These are phyloP conservation scores for Hygrocybe punicea DNA, from an alignment of 768 basidiomycete genomes.

Conservation along the genomic window DNA sequence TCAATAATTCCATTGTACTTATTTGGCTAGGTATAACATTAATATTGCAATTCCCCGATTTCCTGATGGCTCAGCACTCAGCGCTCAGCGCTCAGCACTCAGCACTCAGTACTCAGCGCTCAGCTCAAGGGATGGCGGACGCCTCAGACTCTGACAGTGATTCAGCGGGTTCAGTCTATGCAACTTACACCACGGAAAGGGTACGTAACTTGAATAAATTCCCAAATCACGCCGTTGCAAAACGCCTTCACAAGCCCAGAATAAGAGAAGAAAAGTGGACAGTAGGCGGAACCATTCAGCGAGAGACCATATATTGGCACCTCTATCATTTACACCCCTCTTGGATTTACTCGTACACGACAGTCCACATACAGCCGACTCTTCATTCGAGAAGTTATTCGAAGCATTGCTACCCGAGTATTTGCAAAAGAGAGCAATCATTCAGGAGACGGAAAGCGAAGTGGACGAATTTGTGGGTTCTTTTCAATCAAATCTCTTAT, in stretches of 20 bases:
- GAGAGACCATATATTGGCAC: neutral
- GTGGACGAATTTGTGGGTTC: conserved; percentile 21
- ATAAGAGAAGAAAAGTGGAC: conserved; percentile 2
- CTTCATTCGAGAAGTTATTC: conserved; percentile 35
- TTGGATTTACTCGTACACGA: neutral
- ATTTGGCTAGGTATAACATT: no score
- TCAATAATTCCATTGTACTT: no score
- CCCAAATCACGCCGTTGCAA: no score
- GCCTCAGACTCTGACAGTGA: no score
- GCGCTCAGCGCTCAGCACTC: no score
- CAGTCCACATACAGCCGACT: neutral
- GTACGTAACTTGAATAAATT: no score
- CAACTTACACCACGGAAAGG: no score
- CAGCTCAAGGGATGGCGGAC: no score
- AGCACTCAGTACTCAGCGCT: no score
- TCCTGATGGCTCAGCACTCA: no score
- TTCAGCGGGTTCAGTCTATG: no score
- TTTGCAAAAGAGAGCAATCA: conserved; percentile 26
- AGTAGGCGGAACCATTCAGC: neutral
- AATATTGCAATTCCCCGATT: no score
- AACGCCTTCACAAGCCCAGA: neutral
- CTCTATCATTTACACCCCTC: conserved; percentile 3
- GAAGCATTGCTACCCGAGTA: conserved; percentile 34
- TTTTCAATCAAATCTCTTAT: conserved; percentile 7
- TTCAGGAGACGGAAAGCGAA: conserved; percentile 20